Conservation (phyloP, 345 rosid genomes). For the Citrus medica region DNA sequence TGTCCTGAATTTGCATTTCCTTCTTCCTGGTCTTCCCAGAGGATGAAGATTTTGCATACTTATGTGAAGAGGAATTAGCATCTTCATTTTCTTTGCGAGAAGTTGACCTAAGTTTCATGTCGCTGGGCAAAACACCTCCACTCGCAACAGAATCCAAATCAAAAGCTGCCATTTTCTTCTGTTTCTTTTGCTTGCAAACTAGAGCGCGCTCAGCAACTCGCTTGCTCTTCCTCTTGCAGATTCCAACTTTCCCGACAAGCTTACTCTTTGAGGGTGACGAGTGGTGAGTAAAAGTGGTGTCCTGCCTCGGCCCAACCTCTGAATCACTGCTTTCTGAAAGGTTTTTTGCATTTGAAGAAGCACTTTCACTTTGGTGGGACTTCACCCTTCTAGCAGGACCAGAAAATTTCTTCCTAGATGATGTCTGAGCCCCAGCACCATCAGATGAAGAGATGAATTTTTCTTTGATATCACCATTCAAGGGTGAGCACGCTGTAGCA, state of each 20-base stretch:
- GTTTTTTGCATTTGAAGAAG: constrained; percentile 84
- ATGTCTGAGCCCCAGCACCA: constrained; percentile 37
- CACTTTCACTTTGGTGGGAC: constrained; percentile 83
- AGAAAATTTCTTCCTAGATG: constrained; percentile 53
- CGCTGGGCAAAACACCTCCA: constrained; percentile 47
- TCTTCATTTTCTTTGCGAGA: constrained; percentile 73
- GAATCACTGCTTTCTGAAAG: constrained; percentile 85
- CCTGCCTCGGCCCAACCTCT: constrained; percentile 62
- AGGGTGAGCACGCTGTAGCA: constrained; percentile 23
- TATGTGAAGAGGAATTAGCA: constrained; percentile 68
- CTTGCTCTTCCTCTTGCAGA: constrained; percentile 79
- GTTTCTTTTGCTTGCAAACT: constrained; percentile 73
- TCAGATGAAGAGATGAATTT: constrained; percentile 52
- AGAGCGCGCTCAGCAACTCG: constrained; percentile 84
- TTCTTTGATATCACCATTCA: constrained; percentile 45
- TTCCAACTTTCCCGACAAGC: constrained; percentile 55
- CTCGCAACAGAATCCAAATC: constrained; percentile 76
- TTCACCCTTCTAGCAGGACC: constrained; percentile 46
- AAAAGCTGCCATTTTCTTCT: constrained; percentile 64
- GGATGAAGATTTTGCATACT: constrained; percentile 53
- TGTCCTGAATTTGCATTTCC: constrained; percentile 33
- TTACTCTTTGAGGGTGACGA: constrained; percentile 61
- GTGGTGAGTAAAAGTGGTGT: constrained; percentile 33
- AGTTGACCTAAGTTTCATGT: constrained; percentile 48
- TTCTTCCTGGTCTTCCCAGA: constrained; percentile 59